Conservation (phyloP, 768 basidiomycete genomes). For the Leccinum rimulosum region DNA sequence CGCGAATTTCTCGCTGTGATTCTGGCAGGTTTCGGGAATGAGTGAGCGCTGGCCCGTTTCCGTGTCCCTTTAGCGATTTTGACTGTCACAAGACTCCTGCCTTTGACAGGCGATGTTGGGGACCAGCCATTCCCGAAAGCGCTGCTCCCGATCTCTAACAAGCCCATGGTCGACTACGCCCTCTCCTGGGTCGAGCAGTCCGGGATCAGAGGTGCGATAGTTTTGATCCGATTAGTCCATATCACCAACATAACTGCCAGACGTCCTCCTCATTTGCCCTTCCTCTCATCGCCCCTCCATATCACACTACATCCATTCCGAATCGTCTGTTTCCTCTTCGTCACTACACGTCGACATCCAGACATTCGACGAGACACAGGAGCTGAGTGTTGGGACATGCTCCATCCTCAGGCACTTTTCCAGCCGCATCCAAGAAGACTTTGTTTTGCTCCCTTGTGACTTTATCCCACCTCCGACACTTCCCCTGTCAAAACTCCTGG, state of each 20-base stretch:
- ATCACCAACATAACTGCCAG: slow-evolving; percentile 38
- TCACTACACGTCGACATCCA: slow-evolving; percentile 75
- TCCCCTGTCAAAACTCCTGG: slow-evolving; percentile 65
- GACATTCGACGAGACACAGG: slow-evolving; percentile 72
- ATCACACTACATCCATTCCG: slow-evolving; percentile 83
- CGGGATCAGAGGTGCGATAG: slow-evolving; percentile 68
- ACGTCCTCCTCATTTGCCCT: slow-evolving; percentile 86
- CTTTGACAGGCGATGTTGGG: slow-evolving; percentile 74
- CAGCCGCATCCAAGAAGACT: slow-evolving; percentile 74
- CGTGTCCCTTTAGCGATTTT: not conserved
- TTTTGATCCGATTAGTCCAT: slow-evolving; percentile 1
- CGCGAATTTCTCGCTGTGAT: slow-evolving; percentile 88
- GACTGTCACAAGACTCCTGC: slow-evolving; percentile 54
- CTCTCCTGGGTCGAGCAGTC: slow-evolving; percentile 86
- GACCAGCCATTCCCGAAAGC: slow-evolving; percentile 86
- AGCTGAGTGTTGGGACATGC: slow-evolving; percentile 67
- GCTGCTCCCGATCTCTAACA: slow-evolving; percentile 83
- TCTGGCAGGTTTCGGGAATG: slow-evolving; percentile 89
- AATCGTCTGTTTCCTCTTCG: slow-evolving; percentile 57
- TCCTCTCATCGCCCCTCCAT: slow-evolving; percentile 69
- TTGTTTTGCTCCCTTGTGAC: slow-evolving; percentile 89
- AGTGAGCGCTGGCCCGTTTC: slow-evolving; percentile 45
- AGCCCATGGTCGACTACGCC: slow-evolving; percentile 80
- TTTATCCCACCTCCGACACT: slow-evolving; percentile 77
- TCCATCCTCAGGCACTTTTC: slow-evolving; percentile 76